These are phyloP conservation scores for Corrigiola litoralis DNA, from an alignment of 179 eudicot genomes.

Conservation along the genomic window DNA sequence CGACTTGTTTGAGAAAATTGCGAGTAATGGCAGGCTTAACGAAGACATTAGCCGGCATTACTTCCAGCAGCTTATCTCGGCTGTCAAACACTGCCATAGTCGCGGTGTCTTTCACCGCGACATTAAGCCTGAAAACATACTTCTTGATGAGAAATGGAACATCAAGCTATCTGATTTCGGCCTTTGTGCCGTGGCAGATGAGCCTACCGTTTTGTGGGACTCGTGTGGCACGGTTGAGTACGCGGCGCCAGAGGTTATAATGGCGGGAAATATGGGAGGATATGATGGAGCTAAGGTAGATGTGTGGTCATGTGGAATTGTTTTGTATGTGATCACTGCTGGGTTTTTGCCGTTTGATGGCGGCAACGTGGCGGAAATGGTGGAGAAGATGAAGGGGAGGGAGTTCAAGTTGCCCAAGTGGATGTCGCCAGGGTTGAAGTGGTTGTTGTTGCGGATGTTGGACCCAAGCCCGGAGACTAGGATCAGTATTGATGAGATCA, in stretches of 20 bases:
- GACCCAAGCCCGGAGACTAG: conserved; percentile 32
- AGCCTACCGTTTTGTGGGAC: conserved; percentile 7
- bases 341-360: conserved; percentile 25
- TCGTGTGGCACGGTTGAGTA: conserved; percentile 33
- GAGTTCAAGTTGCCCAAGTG: conserved; percentile 23
- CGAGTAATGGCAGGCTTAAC: neutral
- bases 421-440: conserved; percentile 27
- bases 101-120: conserved; percentile 31
- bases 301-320: conserved; percentile 38
- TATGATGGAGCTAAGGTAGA: conserved; percentile 31
- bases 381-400: conserved; percentile 24
- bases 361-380: conserved; percentile 6
- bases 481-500: conserved; percentile 24
- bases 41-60: conserved; percentile 24
- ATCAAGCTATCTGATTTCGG: conserved; percentile 31
- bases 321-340: conserved; percentile 25
- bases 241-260: conserved; percentile 34
- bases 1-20: conserved; percentile 24
- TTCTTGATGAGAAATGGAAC: conserved; percentile 23
- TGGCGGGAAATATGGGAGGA: conserved; percentile 20
- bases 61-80: conserved; percentile 30
- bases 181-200: neutral
- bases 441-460: conserved; percentile 30
- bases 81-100: conserved; percentile 31
- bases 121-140: conserved; percentile 30